Base-by-base conservation (phyloP, 139 green algal genomes). In the Tetradesmus lagerheimii region DNA sequence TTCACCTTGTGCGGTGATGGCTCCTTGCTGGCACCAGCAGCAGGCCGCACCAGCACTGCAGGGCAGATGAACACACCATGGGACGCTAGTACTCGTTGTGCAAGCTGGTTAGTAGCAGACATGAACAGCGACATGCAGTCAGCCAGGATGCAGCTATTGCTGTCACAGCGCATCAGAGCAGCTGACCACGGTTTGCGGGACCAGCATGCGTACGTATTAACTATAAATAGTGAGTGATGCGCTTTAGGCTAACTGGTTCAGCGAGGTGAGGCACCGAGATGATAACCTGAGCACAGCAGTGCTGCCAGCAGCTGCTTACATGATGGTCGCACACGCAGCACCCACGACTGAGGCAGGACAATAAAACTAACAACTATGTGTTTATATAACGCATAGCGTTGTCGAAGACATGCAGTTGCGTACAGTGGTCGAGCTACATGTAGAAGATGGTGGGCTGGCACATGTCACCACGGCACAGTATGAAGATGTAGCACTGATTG, bases 1-100 rank as follows among this genome's bases (percentile, higher is more conserved):
- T 85, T 85, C 11, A 85, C 79, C 31, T 85, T 47, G 79, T 85
- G 79, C 5, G 79, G 41, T 39, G 50, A 67, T 0, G 79, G 79
- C 37, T 85, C 39, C 15, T 50, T 47, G 16, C 41, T 85, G 41
- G 41, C 53, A 25, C 79, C 79, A 41, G 79, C 20, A 25, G 79
- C 25, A 25, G 79, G 79, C n/a, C 39, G 39, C 25, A 85, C 79
- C 14, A 39, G 67, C 25, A 85, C 79, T 85, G 41, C 79, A 83
- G 77, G 15, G 23, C 27, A 85, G 25, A 5, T 12, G 34, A 12
- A 57, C 41, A 66, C 11, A 14, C 34, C 47, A 16, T 35, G 34
- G 16, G 20, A 38, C 9, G 4, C 11, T 27, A 62, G 11, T 12
- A 50, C 8, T 53, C 14, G 14, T 2, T 31, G 35, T 81, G 75